These are phyloP conservation scores for Poa pratensis DNA, from an alignment of 176 grass and related monocot species.

Conservation along the genomic window DNA sequence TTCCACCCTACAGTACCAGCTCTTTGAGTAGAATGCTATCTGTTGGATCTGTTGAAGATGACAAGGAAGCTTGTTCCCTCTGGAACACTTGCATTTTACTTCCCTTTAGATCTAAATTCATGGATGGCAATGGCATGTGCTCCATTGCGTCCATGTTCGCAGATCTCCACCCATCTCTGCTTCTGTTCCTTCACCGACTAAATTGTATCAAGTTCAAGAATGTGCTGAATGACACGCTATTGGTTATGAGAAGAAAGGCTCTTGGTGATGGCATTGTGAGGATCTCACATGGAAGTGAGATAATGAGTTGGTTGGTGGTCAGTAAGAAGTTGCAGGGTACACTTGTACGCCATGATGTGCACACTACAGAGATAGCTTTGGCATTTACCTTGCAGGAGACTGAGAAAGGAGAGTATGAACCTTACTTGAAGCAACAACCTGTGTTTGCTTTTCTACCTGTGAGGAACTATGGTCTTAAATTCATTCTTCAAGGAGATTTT, in stretches of 20 bases:
- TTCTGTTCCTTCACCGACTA: slow-evolving; percentile 83
- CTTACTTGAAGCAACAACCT: slow-evolving; percentile 78
- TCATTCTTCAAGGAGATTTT: slow-evolving; percentile 96
- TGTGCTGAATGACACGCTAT: slow-evolving; percentile 58
- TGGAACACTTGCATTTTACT: slow-evolving; percentile 92
- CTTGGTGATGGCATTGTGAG: slow-evolving; percentile 86
- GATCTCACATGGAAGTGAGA: slow-evolving; percentile 81
- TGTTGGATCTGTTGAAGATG: slow-evolving; percentile 62
- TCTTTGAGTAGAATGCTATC: slow-evolving; percentile 61
- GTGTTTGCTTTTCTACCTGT: slow-evolving; percentile 95
- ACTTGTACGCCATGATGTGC: slow-evolving; percentile 66
- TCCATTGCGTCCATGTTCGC: slow-evolving; percentile 90
- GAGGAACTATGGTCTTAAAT: slow-evolving; percentile 93
- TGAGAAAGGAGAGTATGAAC: slow-evolving; percentile 61
- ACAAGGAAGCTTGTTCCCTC: slow-evolving; percentile 33
- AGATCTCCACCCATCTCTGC: slow-evolving; percentile 94
- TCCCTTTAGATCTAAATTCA: slow-evolving; percentile 79
- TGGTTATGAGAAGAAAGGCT: slow-evolving; percentile 75
- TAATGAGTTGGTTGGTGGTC: slow-evolving; percentile 88
- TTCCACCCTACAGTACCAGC: slow-evolving; percentile 63
- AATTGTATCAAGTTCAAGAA: slow-evolving; percentile 89
- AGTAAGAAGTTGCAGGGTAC: slow-evolving; percentile 66
- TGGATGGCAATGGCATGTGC: slow-evolving; percentile 52
- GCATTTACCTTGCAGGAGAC: slow-evolving; percentile 90
- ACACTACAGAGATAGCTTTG: slow-evolving; percentile 83